A percentile compares a stretch with the other conserved stretches of the same genome.
Conservation (phyloP, 2,329 filamentous ascomycete genomes). For the Torrubiella hemipterigena region DNA sequence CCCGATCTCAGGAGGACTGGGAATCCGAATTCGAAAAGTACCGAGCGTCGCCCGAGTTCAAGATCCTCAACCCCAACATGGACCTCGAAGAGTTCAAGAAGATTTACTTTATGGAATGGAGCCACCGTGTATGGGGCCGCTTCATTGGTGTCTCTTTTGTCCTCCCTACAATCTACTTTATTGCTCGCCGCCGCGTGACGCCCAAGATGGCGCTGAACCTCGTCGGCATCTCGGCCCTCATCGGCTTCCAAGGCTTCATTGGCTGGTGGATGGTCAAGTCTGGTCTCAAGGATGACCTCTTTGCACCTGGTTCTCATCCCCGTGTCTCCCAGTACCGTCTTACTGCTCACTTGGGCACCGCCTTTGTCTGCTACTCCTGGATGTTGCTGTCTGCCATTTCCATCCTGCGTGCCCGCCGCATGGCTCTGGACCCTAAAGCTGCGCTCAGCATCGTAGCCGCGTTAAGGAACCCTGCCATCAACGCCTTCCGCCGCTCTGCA, state of each 20-base stretch:
- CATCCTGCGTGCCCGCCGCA: constrained; percentile 65
- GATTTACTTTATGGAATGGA: constrained; percentile 99
- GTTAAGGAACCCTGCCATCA: constrained; percentile 56
- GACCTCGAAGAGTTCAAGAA: constrained; percentile 88
- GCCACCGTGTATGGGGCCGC: constrained; percentile 86
- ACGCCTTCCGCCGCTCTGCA: constrained; percentile 61
- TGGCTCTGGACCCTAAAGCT: constrained; percentile 55
- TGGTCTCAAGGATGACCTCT: constrained; percentile 88
- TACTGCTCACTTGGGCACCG: constrained; percentile 77
- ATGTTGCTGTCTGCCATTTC: constrained; percentile 86
- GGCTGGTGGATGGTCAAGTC: constrained; percentile 99
- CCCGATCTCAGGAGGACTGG: constrained; percentile 70
- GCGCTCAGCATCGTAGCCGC: constrained; percentile 48
- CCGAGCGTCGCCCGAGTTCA: constrained; percentile 83
- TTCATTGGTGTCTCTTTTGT: constrained; percentile 85
- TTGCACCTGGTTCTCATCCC: constrained; percentile 80
- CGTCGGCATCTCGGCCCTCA: constrained; percentile 72
- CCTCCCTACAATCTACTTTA: constrained; percentile 77
- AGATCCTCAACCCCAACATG: constrained; percentile 88
- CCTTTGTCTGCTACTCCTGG: constrained; percentile 84
- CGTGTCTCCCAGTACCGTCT: constrained; percentile 91
- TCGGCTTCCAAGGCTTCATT: constrained; percentile 88
- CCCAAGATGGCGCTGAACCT: constrained; percentile 66
- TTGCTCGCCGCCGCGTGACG: constrained; percentile 68
- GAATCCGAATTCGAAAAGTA: constrained; percentile 90